Evolutionary conservation across 2,329 filamentous ascomycete genomes (phyloP).

Genomic region (Colletotrichum destructivum): DNA sequence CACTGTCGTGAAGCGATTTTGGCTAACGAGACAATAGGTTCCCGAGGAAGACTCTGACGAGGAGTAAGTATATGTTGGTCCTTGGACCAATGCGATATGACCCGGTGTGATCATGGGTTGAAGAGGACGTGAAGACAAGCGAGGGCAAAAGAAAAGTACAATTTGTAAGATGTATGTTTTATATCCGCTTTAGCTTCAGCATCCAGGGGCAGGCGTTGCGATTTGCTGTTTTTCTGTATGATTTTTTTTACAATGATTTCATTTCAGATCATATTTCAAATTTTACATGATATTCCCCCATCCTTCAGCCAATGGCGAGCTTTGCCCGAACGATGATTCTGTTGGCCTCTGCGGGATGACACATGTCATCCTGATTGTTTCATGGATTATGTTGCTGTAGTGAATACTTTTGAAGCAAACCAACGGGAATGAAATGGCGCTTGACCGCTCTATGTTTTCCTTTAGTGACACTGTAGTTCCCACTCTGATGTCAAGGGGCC

Average conservation of each 20-base stretch:
- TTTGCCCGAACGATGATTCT: too few species aligned
- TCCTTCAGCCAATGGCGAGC: too few species aligned
- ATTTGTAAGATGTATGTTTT: conserved; percentile 4
- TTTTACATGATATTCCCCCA: neutral
- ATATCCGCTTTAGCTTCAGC: conserved; percentile 22
- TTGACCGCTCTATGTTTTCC: too few species aligned
- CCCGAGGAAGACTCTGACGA: conserved; percentile 17
- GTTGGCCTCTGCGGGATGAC: too few species aligned
- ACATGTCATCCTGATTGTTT: too few species aligned
- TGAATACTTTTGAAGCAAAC: too few species aligned
- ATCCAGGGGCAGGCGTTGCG: conserved; percentile 16
- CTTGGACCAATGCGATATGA: neutral
- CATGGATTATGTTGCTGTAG: too few species aligned
- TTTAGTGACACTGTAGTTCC: too few species aligned
- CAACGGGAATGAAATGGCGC: too few species aligned
- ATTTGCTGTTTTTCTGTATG: neutral
- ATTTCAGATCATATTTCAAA: neutral
- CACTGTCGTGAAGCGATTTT: neutral
- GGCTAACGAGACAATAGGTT: conserved; percentile 8
- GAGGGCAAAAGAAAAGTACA: neutral
- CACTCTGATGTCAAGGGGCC: too few species aligned
- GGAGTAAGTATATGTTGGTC: neutral
- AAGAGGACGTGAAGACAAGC: neutral
- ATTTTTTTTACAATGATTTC: neutral
- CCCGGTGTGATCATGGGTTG: neutral